A percentile compares a stretch with the other conserved stretches of the same genome.
Evolutionary conservation across 2,329 filamentous ascomycete species (phyloP).

Genomic region (Aspergillus vadensis): DNA sequence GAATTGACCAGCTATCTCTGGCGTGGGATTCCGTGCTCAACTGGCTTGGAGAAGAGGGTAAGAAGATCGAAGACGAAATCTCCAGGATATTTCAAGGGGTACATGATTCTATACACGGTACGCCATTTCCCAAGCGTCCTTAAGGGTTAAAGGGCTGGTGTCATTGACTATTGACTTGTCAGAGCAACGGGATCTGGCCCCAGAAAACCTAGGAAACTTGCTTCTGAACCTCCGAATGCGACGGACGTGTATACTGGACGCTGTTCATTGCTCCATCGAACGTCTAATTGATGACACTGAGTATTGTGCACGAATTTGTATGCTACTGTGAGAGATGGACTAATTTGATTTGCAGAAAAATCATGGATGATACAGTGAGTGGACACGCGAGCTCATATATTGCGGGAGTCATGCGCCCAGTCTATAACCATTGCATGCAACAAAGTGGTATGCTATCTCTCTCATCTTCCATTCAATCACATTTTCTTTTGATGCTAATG

Average conservation of each 20-base stretch:
- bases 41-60: neutral
- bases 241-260: slow-evolving; percentile 7
- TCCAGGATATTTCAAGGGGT: neutral
- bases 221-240: neutral
- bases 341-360: neutral
- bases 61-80: neutral
- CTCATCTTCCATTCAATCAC: too few relatives aligned
- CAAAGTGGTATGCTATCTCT: slow-evolving; percentile 9
- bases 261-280: neutral
- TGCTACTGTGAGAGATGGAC: neutral
- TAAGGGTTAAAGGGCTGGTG: too few relatives aligned
- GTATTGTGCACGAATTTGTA: neutral
- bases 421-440: slow-evolving; percentile 13
- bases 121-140: too few relatives aligned
- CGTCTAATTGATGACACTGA: neutral
- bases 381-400: slow-evolving; percentile 18
- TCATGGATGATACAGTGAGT: slow-evolving; percentile 8
- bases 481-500: neutral
- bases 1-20: neutral
- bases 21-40: neutral
- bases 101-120: neutral
- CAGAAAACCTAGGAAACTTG: slow-evolving; percentile 2
- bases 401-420: slow-evolving; percentile 13
- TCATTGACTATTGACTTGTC: neutral
- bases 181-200: slow-evolving; percentile 7